Evolutionary conservation across 2,329 filamentous ascomycete species (phyloP), one percentile per base, ranked within the genome.

Genomic region (Blastomyces emzantsi): DNA sequence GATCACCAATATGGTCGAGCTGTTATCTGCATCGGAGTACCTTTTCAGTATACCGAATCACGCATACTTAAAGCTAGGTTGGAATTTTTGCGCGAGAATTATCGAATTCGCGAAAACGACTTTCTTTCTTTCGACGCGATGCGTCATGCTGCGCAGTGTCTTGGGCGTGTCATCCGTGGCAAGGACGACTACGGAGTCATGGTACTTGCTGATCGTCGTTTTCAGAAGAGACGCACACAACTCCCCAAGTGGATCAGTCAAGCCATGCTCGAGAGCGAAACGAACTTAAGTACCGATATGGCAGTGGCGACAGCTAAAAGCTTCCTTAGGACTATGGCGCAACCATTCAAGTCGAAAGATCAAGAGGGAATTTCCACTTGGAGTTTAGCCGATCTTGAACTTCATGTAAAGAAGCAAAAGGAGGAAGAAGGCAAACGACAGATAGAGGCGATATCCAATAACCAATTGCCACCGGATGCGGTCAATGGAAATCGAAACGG

Each of bases 131-230:
- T 99, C 81, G 94, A 99, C 73, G 94, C 94, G 28, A 99, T 99
- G 93, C 87, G 94, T n/a, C 94, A 99, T 74, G 94, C 94, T 17
- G 93, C 94, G 0, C 94, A 99, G 74, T 99, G 94, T 72, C 81
- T 99, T 1, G 95, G 94, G 17, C 92, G 94, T 73, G 94, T 99
- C 54, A 80, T 99, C 66, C 84, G 94, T 70, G 94, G 94, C 30
- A 99, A 99, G 75, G 95, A 99, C 73, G 94, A 99, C 76, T 99
- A 99, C 75, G 94, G 94, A n/a, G 90, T 99, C 80, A 99, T 99
- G 94, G 93, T 99, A 4, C 82, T 99, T 36, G 94, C 95, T 1
- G 94, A 99, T 75, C 87, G 90, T 52, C 86, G 94, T 22, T 99
- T 97, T 76, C 88, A 91, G 73, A 95, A 94, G 79, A 97, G 97